Percentiles rank a stretch among this genome's conserved stretches.
phyloP scores from a whole-genome alignment of 495 filamentous ascomycete species.

The Lophium mytilinum region DNA sequence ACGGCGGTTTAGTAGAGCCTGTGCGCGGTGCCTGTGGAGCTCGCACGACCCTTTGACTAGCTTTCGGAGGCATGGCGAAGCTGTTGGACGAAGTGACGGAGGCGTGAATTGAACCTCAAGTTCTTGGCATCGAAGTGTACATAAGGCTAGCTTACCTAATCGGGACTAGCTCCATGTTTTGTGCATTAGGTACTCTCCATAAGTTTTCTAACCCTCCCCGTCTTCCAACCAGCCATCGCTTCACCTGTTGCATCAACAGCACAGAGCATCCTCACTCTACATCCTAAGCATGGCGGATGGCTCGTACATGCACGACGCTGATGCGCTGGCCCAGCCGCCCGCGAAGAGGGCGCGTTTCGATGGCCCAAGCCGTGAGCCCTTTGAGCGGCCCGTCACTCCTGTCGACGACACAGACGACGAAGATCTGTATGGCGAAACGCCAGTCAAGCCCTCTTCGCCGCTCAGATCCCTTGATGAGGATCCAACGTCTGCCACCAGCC shows the following conservation, averaged over 20 bases:
- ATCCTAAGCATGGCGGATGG: not conserved
- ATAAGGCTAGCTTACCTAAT: too few relatives aligned
- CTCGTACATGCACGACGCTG: constrained; percentile 10
- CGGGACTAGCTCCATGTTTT: too few relatives aligned
- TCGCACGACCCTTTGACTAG: too few relatives aligned
- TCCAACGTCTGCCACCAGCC: not conserved
- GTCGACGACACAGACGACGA: constrained; percentile 23
- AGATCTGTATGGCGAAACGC: constrained; percentile 21
- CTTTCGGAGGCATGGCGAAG: too few relatives aligned
- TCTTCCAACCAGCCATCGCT: too few relatives aligned
- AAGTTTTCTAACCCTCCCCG: too few relatives aligned
- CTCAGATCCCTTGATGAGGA: not conserved
- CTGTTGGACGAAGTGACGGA: too few relatives aligned
- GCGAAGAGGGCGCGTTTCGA: constrained; percentile 22
- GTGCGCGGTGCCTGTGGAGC: too few relatives aligned
- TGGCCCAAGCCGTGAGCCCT: constrained; percentile 5
- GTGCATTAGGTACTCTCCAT: too few relatives aligned
- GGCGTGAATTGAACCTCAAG: too few relatives aligned
- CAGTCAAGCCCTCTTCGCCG: constrained; percentile 7
- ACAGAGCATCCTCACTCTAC: not conserved
- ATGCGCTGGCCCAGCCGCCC: constrained; percentile 11
- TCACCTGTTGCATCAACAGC: not conserved
- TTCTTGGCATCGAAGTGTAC: too few relatives aligned
- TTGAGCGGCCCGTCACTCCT: constrained; percentile 18
- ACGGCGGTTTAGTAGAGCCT: too few relatives aligned